Conservation (phyloP, 2,329 filamentous ascomycete species). For the Blastomyces emzantsi region DNA sequence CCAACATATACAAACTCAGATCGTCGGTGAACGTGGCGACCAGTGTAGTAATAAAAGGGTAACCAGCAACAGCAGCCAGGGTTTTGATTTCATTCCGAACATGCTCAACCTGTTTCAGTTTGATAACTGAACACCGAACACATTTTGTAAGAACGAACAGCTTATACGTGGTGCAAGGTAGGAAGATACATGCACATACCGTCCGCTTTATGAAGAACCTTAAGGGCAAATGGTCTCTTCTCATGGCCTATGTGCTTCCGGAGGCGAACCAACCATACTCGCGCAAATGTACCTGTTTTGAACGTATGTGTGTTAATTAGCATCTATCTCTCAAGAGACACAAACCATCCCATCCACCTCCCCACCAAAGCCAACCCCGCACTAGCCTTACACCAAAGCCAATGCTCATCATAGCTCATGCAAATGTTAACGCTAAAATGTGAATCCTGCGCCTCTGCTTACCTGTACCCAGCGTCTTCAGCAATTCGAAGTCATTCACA, state of each 20-base stretch:
- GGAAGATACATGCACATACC: conserved; percentile 25
- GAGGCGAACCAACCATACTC: conserved; percentile 42
- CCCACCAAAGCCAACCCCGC: neutral
- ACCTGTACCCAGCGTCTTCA: conserved; percentile 45
- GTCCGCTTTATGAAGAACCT: conserved; percentile 44
- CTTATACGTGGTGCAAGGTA: conserved; percentile 12
- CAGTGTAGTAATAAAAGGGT: conserved; percentile 58
- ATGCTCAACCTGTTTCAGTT: conserved; percentile 60
- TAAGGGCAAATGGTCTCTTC: conserved; percentile 40
- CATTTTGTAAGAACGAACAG: conserved; percentile 3
- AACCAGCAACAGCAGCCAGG: conserved; percentile 52
- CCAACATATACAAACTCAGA: conserved; percentile 49
- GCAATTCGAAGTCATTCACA: conserved; percentile 38
- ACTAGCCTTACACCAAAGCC: neutral
- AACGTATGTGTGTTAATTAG: neutral
- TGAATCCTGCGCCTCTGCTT: conserved; percentile 9
- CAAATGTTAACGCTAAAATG: neutral
- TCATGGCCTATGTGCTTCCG: conserved; percentile 30
- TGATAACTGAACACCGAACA: conserved; percentile 36
- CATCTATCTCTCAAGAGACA: neutral
- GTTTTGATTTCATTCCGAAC: conserved; percentile 58
- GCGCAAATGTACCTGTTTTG: conserved; percentile 42
- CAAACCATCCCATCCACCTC: neutral
- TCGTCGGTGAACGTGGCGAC: conserved; percentile 56
- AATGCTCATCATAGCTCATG: neutral